Base-by-base conservation (phyloP, 2,329 filamentous ascomycete genomes). In the Daldinia eschscholtzii region DNA sequence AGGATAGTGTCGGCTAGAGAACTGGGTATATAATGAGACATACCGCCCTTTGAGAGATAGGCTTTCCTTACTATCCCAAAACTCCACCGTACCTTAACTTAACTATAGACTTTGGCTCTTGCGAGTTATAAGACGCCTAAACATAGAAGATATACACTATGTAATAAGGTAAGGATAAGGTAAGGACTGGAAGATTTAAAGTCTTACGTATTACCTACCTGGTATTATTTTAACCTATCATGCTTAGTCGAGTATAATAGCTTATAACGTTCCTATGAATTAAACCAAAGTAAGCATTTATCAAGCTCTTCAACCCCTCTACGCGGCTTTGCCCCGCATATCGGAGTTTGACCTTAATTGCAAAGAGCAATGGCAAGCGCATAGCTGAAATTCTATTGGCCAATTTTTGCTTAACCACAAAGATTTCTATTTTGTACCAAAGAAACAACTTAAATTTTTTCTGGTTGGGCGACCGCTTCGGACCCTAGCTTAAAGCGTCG, bases 401-500 rank as follows among this genome's bases (percentile, higher is more conserved):
- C 68, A 65, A 64, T 70, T 52, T n/a, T 33, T 23, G n/a, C 30
- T 44, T 42, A 48, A 60, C 52, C 57, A 57, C 61, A 56, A 65
- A 68, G 58, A 61, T 68, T 30, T 61, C 20, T 23, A 23, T 2
- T 23, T 1, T 23, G 20, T 65, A 46, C 30, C 33, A 65, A 23
- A 23, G 50, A 58, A 65, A 68, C 57, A 55, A 42, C 55, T 20
- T 50, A 57, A 57, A 44, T 64, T 67, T 59, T 59, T 48, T 46
- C n/a, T 52, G 58, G 33, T 33, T 50, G 57, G 57, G 50, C 13
- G 20, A 64, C 65, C 58, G 68, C 65, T 63, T 70, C 68, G 68
- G 68, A 70, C 65, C 50, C 56, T 65, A 57, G 62, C 59, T 70
- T 62, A 70, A 70, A 65, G 68, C 28, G 53, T 70, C 65, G 68